A percentile compares a stretch with the other conserved stretches of the same genome.
Evolutionary conservation across 1,284 basidiomycete genomes (phyloP).

Genomic region (Malassezia nana): DNA sequence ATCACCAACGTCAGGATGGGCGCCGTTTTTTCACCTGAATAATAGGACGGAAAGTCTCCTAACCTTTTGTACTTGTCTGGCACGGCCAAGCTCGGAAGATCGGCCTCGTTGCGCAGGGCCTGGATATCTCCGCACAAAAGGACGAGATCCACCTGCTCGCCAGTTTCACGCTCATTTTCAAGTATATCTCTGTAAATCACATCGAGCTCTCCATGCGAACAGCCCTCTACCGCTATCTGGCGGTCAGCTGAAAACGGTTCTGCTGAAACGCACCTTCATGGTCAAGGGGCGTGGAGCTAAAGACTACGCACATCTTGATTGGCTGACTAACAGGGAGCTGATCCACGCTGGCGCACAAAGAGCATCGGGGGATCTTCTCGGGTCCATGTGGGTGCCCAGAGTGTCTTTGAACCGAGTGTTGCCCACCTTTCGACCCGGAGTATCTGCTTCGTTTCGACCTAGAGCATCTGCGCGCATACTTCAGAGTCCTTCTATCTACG

Average conservation of each 20-base stretch:
- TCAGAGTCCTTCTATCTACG: background rate
- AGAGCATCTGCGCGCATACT: background rate
- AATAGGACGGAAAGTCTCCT: conserved; percentile 65
- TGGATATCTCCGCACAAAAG: conserved; percentile 82
- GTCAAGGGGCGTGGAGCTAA: background rate
- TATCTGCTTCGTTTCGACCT: background rate
- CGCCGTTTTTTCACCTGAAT: conserved; percentile 68
- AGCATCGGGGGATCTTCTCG: background rate
- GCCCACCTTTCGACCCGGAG: background rate
- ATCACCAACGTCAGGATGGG: conserved; percentile 86
- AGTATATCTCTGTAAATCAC: conserved; percentile 69
- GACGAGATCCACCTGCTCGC: conserved; percentile 67
- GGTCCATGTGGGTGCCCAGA: conserved; percentile 9
- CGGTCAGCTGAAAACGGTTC: background rate
- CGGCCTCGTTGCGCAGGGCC: conserved; percentile 72
- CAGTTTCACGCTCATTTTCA: conserved; percentile 56
- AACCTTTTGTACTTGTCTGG: conserved; percentile 77
- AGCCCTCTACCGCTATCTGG: conserved; percentile 83
- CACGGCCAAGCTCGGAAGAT: conserved; percentile 80
- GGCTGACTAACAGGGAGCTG: conserved; percentile 1
- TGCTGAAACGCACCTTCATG: background rate
- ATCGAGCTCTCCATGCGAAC: conserved; percentile 65
- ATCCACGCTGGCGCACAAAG: background rate
- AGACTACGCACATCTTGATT: background rate
- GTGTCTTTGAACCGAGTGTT: background rate